phyloP scores from a whole-genome alignment of 129 eudicot species.

The Oenanthe sinensis region DNA sequence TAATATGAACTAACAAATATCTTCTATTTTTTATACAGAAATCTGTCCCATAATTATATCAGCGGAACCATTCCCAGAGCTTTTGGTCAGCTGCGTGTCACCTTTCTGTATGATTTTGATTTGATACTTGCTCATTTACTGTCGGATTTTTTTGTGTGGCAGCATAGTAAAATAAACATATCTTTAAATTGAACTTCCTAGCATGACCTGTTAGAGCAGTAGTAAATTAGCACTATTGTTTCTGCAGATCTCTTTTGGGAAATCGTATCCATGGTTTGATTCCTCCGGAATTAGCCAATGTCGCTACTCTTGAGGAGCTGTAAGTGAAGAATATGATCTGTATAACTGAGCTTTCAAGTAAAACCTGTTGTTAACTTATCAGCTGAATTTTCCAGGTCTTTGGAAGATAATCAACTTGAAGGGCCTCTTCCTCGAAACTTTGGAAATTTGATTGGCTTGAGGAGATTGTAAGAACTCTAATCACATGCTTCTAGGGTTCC shows the following conservation, averaged over 20 bases:
- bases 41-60: conserved; percentile 61
- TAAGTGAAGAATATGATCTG: conserved; percentile 27
- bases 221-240: neutral
- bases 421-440: conserved; percentile 59
- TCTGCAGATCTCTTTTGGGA: conserved; percentile 61
- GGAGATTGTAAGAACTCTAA: conserved; percentile 54
- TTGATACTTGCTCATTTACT: neutral
- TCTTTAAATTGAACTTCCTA: neutral
- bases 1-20: neutral
- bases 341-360: neutral
- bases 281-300: conserved; percentile 65
- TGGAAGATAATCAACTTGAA: conserved; percentile 63
- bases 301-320: conserved; percentile 64
- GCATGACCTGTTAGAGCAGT: neutral
- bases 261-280: conserved; percentile 63
- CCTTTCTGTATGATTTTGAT: conserved; percentile 38
- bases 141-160: neutral
- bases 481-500: neutral
- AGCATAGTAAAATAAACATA: neutral
- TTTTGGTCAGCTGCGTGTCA: conserved; percentile 42
- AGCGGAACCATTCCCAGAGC: conserved; percentile 60
- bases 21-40: conserved; percentile 32
- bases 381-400: conserved; percentile 32
- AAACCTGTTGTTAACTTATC: neutral
- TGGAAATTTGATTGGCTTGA: conserved; percentile 41